Evolutionary conservation across 2,329 filamentous ascomycete species (phyloP), one percentile per base, ranked within the genome.

Genomic region (Hymenotorrendiella dingleyae): DNA sequence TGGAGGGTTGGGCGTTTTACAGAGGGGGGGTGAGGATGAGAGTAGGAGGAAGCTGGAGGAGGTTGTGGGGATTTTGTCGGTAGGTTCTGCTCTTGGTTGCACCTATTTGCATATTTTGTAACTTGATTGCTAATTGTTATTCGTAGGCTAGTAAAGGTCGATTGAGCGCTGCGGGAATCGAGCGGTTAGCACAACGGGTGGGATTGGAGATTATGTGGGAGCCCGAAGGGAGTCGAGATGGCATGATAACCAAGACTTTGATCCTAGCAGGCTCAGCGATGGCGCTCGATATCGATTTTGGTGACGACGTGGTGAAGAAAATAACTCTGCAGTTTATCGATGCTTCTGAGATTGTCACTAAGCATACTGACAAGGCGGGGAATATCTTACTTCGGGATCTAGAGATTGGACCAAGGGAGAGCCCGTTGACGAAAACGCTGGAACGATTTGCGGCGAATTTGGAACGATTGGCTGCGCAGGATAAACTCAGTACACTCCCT

Each of bases 91-190:
- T 3, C 2, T 17, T 32, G 8, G 20, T 1, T 19, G 19, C 2
- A 8, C n/a, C n/a, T n/a, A n/a, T n/a, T n/a, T n/a, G n/a, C n/a
- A n/a, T n/a, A n/a, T n/a, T n/a, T n/a, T n/a, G n/a, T n/a, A n/a
- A n/a, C n/a, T n/a, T n/a, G n/a, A n/a, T n/a, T n/a, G n/a, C n/a
- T 43, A 17, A 33, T 2, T 28, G 27, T 22, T 6, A 34, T 16
- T 14, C 59, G 58, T 49, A 65, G 52, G 52, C 49, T 10, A 62
- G 63, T 53, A 76, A 77, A 49, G 83, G 83, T 4, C 67, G 80
- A 29, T 79, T 91, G 27, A 86, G 84, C 53, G 82, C 86, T 56
- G 79, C 84, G 22, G 84, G 84, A 2, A 69, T 93, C n/a, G 80
- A 85, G 60, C 73, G 84, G 41, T 66, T 91, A 22, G 82, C 80